Conservation (phyloP, 352 stramenopile species). For the Pilasporangium apinafurcum region DNA sequence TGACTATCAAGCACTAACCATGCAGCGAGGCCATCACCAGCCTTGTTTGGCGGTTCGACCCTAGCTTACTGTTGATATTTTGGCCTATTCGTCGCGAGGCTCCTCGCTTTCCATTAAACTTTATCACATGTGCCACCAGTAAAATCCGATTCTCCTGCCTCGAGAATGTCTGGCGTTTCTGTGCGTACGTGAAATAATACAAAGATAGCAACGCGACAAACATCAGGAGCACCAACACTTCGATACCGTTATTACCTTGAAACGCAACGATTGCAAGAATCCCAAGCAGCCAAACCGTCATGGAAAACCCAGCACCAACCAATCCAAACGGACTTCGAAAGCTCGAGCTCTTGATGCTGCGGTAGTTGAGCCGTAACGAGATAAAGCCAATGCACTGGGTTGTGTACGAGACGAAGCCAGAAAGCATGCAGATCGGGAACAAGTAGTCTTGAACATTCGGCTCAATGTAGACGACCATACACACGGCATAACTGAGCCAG, state of each 20-base stretch:
- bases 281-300: constrained; percentile 18
- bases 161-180: constrained; percentile 28
- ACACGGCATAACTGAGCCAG: constrained; percentile 22
- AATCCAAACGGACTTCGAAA: constrained; percentile 34
- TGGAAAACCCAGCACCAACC: constrained; percentile 18
- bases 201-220: constrained; percentile 13
- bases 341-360: constrained; percentile 28
- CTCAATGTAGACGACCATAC: constrained; percentile 18
- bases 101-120: constrained; percentile 23
- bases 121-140: constrained; percentile 38
- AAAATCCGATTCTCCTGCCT: constrained; percentile 29
- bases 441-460: constrained; percentile 14
- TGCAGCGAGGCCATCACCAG: too few species aligned
- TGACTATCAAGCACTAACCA: too few species aligned
- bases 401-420: constrained; percentile 32
- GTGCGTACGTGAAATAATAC: constrained; percentile 32
- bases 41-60: too few species aligned
- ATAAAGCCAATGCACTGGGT: constrained; percentile 38
- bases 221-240: constrained; percentile 10
- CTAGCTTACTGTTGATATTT: too few species aligned
- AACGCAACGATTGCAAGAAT: constrained; percentile 17
- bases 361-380: constrained; percentile 30
- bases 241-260: constrained; percentile 17
- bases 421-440: constrained; percentile 28
- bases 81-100: too few species aligned